Evolutionary conservation across 176 grass and related monocot species (phyloP), one percentile per base, ranked within the genome.

Genomic region (Triticum dicoccoides): DNA sequence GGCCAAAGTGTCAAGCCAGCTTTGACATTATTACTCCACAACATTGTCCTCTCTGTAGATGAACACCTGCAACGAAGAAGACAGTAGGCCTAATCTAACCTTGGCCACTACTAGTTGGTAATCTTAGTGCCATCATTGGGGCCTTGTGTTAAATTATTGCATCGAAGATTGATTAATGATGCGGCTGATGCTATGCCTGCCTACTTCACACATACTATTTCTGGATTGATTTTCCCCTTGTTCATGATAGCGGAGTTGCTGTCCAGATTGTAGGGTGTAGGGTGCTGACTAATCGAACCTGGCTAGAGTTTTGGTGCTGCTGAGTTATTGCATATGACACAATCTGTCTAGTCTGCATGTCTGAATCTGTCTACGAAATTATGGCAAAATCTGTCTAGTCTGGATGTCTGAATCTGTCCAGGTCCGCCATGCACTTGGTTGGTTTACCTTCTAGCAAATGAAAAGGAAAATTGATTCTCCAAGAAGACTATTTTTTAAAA

Each of bases 311-410:
- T 41, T 62, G 30, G 52, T 83, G 52, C 11, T 25, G 15, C 5
- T 41, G 30, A 52, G 41, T 73, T 34, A 11, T 83, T 72, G 27
- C 35, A 75, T 75, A 68, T 69, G 76, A 51, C 33, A 80, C 76
- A 76, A 77, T 82, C 24, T 76, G 34, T 77, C 88, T 86, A 75
- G 27, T 67, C 88, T 69, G 51, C 72, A 42, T 89, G 83, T 73
- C 67, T 72, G 67, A 83, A 72, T 42, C 81, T 42, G 65, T 9
- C 66, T 69, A 69, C 0, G 34, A 18, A 69, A 69, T 69, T 37
- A 9, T 69, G 15, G 66, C 8, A 34, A 77, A 85, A 80, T 42
- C 44, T 68, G 75, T 76, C 79, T 11, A 59, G 15, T 84, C 25
- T 34, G 18, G 23, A n/a, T 33, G 17, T 52, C 79, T 34, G 63